Evolutionary conservation across 1,284 basidiomycete species (phyloP), one percentile per base, ranked within the genome.

Genomic region (Apiotrichum mycotoxinovorans): DNA sequence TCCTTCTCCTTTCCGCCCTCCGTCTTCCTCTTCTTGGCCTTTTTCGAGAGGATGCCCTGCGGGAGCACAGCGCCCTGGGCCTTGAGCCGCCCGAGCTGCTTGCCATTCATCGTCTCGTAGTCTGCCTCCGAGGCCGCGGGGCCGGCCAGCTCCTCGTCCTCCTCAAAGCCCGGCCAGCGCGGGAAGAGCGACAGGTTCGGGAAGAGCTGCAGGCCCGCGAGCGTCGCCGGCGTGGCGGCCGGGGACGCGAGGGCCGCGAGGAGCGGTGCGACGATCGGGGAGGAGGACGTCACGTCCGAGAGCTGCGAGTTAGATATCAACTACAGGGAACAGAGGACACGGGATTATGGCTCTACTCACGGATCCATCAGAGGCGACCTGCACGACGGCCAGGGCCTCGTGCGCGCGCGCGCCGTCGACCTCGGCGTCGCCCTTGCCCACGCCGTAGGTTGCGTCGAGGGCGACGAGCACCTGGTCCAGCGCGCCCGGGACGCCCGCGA

Each of bases 81-180:
- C 64, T 73, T 74, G 30, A 78, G 61, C 22, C 71, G 47, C 11
- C 76, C 76, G n/a, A 78, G 57, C 41, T 66, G 59, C 54, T 67
- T 68, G 15, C 40, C 20, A n/a, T 66, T 64, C 33, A 71, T 69
- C 65, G 25, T 67, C 64, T 18, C 26, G 44, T 7, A 64, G 63
- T 46, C 62, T 67, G 0, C 44, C 46, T 40, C 37, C 34, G n/a
- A 18, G 18, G 25, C 53, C 9, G 37, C 43, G 20, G 54, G 51
- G 30, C 59, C 62, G 3, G 58, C 62, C 10, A 61, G 61, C 35
- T 72, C 74, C 25, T 73, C 72, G 54, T 75, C 76, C 53, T 76
- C 76, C 54, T 77, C 75, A 26, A 72, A 62, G 0, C 74, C 73
- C 17, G 69, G 69, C 74, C 75, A 76, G 57, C 73, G 68, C 11